Base-by-base conservation (phyloP, 768 basidiomycete species). In the Podaxis sp. region DNA sequence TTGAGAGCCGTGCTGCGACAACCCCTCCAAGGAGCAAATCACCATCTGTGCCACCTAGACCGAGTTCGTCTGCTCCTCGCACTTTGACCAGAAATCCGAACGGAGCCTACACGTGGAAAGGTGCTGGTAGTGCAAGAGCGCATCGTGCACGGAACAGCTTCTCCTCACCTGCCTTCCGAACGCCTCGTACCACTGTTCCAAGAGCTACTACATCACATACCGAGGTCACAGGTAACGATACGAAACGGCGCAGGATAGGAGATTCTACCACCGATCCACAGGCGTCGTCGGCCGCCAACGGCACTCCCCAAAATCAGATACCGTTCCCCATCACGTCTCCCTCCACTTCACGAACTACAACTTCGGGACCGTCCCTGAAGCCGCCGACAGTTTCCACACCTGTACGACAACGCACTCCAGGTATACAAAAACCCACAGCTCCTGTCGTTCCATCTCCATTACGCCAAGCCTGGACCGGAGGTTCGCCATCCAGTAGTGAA, bases 371-470 rank as follows among this genome's bases (percentile, higher is more conserved):
- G 17, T 33, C 63, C 22, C 57, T 68, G 19, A 69, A 65, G 24
- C 33, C 69, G 12, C 70, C 66, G 49, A 63, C 68, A 22, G 58
- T 66, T 19, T 61, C 75, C 15, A 58, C 80, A 12, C 59, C 70
- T 48, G 63, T 77, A 56, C 76, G 80, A 30, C 71, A 84, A 52
- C 82, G 82, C 17, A 75, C 79, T 24, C 71, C 78, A 11, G 77
- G 75, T 12, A 40, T 77, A 30, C 57, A 70, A 52, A 88, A 87
- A 66, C 82, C 81, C 5, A 88, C 87, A 17, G 74, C 81, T 1
- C 91, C 92, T 5, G 83, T 81, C 12, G 74, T 85, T 7, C 89
- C 92, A 15, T 93, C 90, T 9, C 92, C 91, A 26, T 76, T 93
- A 49, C 83, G 91, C 4, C 87, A 93, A 67, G 80, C 88, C 2